Evolutionary conservation across 345 rosid species (phyloP).

Genomic region (Carallia brachiata): DNA sequence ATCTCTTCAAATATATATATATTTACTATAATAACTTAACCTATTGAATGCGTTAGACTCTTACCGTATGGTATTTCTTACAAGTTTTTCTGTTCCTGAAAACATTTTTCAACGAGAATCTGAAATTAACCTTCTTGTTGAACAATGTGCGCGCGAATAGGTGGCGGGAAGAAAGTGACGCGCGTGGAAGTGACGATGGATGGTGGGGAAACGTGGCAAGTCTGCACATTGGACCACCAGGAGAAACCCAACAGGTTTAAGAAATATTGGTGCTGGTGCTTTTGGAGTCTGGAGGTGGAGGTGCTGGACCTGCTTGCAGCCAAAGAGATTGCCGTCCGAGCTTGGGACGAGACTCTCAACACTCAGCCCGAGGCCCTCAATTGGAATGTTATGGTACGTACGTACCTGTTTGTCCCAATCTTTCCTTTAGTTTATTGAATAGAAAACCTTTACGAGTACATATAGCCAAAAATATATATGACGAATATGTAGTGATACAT

Average conservation of each 20-base stretch:
- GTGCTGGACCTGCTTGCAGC: conserved; percentile 72
- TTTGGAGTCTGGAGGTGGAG: conserved; percentile 87
- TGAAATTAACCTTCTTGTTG: conserved; percentile 5
- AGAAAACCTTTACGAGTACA: too few relatives aligned
- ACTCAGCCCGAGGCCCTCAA: conserved; percentile 95
- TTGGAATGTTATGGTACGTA: conserved; percentile 88
- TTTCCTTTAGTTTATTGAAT: too few relatives aligned
- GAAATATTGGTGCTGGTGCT: conserved; percentile 95
- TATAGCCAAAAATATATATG: too few relatives aligned
- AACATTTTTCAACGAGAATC: too few relatives aligned
- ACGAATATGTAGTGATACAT: too few relatives aligned
- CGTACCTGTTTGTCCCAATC: background rate
- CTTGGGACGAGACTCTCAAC: conserved; percentile 88
- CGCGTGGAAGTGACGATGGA: conserved; percentile 92
- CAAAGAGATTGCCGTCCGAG: conserved; percentile 85
- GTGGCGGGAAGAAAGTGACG: conserved; percentile 92
- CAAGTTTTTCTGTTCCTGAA: too few relatives aligned
- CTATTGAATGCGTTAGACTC: too few relatives aligned
- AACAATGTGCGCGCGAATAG: conserved; percentile 26
- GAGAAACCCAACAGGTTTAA: conserved; percentile 78
- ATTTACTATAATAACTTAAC: too few relatives aligned
- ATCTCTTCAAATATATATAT: too few relatives aligned
- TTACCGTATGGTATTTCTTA: too few relatives aligned
- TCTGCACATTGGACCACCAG: conserved; percentile 66
- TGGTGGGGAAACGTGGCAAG: conserved; percentile 89